phyloP scores from a whole-genome alignment of 495 filamentous ascomycete species.

The Podospora pseudopauciseta region DNA sequence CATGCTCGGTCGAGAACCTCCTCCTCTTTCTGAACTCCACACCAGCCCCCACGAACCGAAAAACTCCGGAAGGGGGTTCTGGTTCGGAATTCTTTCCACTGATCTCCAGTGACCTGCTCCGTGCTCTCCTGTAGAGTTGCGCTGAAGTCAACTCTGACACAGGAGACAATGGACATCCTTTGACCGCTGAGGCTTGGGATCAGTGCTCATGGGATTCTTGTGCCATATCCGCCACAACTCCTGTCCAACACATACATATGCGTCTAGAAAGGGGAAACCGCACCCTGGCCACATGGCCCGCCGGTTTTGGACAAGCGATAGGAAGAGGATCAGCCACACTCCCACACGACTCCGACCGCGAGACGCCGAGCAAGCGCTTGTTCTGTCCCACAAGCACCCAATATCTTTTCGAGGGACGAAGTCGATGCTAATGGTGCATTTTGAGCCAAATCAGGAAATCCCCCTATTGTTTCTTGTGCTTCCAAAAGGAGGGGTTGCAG shows the following conservation, averaged over 20 bases:
- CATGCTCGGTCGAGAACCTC: background rate
- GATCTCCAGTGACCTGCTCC: background rate
- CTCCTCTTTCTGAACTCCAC: background rate
- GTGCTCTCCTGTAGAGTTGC: background rate
- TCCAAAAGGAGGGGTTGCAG: background rate
- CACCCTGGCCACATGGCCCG: background rate
- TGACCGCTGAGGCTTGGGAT: background rate
- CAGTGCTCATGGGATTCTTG: background rate
- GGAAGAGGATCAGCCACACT: conserved; percentile 14
- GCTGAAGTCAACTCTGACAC: background rate
- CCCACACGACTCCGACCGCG: background rate
- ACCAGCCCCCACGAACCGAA: background rate
- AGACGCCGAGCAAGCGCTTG: background rate
- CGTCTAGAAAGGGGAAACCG: background rate
- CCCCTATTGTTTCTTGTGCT: background rate
- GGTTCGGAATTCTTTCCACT: background rate
- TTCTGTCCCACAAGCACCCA: background rate
- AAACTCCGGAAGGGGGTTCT: background rate
- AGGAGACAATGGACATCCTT: background rate
- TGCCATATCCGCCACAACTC: background rate
- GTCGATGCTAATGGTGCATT: background rate
- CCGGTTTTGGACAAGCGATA: conserved; percentile 6
- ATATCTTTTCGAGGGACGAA: background rate
- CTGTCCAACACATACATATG: background rate
- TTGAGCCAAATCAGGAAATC: conserved; percentile 4